Percentiles rank a stretch among this genome's conserved stretches.
Evolutionary conservation across 768 basidiomycete species (phyloP).

Genomic region (Multifurca ochricompacta): DNA sequence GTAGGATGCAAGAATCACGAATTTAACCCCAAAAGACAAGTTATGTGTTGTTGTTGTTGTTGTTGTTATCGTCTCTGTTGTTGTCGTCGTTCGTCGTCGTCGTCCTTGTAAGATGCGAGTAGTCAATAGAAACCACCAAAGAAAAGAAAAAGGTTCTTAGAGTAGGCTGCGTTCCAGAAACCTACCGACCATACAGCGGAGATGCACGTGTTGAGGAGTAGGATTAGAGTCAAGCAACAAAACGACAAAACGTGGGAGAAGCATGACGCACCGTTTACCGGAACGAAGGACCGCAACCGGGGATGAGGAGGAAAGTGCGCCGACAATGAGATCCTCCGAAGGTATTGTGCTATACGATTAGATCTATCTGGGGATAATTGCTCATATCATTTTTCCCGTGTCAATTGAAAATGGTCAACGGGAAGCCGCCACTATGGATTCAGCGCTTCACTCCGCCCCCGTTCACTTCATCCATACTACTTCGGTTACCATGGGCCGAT

Average conservation of each 20-base stretch:
- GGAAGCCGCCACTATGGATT: not conserved
- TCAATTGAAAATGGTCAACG: not conserved
- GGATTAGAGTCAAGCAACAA: not conserved
- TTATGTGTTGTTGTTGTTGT: not conserved
- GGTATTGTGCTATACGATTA: not conserved
- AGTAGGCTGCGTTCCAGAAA: constrained; percentile 6
- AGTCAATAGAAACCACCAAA: not conserved
- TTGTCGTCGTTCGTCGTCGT: no score
- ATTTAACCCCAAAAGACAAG: not conserved
- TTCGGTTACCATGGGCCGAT: constrained; percentile 16
- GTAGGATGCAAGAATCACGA: not conserved
- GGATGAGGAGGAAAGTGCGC: not conserved
- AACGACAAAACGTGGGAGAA: constrained; percentile 6
- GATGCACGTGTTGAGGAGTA: not conserved
- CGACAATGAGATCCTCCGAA: not conserved
- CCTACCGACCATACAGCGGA: not conserved
- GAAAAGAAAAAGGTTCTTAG: no score
- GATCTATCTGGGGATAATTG: constrained; percentile 5
- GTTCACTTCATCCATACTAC: not conserved
- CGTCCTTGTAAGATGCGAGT: no score
- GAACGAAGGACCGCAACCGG: not conserved
- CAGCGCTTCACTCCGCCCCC: constrained; percentile 3
- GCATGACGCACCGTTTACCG: not conserved
- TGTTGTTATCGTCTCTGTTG: no score
- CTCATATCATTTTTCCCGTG: not conserved